Evolutionary conservation across 2,329 filamentous ascomycete species (phyloP).

Genomic region (Rhytidhysteron rufulum): DNA sequence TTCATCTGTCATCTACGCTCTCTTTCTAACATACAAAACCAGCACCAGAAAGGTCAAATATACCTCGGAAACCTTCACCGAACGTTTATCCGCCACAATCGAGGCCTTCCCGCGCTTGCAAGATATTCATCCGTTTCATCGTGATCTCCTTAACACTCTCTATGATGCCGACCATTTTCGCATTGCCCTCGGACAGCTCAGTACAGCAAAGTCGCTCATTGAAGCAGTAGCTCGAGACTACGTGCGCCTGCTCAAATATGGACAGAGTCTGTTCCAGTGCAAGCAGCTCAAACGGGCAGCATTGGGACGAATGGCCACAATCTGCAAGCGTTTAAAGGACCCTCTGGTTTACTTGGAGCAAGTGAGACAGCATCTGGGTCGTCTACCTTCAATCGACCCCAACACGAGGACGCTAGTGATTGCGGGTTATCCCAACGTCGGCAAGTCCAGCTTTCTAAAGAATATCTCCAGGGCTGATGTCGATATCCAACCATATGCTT

Average conservation of each 20-base stretch:
- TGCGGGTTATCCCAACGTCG: slow-evolving; percentile 95
- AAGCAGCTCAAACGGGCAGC: slow-evolving; percentile 97
- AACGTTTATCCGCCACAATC: slow-evolving; percentile 87
- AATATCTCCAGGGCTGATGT: slow-evolving; percentile 93
- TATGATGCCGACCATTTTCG: slow-evolving; percentile 93
- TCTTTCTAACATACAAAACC: background rate
- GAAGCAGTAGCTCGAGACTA: slow-evolving; percentile 97
- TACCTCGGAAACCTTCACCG: slow-evolving; percentile 92
- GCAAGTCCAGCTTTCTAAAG: slow-evolving; percentile 62
- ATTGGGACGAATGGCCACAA: slow-evolving; percentile 96
- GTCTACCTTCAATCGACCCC: slow-evolving; percentile 96
- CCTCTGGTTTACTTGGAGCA: slow-evolving; percentile 94
- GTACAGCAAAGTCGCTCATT: slow-evolving; percentile 92
- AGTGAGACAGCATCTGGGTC: slow-evolving; percentile 92
- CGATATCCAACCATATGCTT: slow-evolving; percentile 95
- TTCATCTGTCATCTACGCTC: background rate
- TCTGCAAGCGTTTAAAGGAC: slow-evolving; percentile 91
- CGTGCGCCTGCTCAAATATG: slow-evolving; percentile 93
- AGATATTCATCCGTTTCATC: slow-evolving; percentile 88
- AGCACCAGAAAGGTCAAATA: slow-evolving; percentile 92
- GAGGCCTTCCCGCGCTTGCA: slow-evolving; percentile 89
- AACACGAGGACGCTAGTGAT: slow-evolving; percentile 95
- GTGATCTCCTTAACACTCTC: slow-evolving; percentile 90
- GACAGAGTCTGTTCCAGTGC: slow-evolving; percentile 95
- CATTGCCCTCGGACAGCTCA: slow-evolving; percentile 92